Evolutionary conservation across 75 land plant species (phyloP), one percentile per base, ranked within the genome.

Genomic region (Sequoiadendron giganteum): DNA sequence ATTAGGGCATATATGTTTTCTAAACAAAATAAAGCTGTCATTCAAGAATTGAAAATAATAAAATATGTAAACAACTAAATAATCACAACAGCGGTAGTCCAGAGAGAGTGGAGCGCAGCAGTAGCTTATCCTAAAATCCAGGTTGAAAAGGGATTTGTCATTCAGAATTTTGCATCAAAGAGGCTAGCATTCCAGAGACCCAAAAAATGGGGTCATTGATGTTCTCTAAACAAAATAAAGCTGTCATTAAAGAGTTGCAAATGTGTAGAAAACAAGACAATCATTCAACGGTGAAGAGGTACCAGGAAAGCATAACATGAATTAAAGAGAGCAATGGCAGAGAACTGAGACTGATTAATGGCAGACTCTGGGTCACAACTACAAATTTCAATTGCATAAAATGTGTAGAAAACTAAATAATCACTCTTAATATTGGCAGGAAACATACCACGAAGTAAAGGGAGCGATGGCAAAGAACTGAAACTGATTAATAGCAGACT

Each of bases 71-170:
- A 58, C 70, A 65, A 65, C 70, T 65, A 25, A 25, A 65, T 21
- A 25, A 68, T 68, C 6, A 28, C 28, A 68, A 19, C 72, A 21
- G 72, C n/a, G 7, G 9, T 19, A 19, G 72, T 21, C 28, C 25
- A 21, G 72, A 21, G 72, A 68, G 9, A 68, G 25, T 21, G 28
- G 30, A 68, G n/a, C 25, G 5, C 39, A 40, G 47, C 19, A 42
- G 43, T 79, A 2, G 0, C 82, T 79, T 39, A 42, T 39, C 45
- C 19, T 52, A 52, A 68, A 68, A 68, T 19, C 82, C 19, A 79
- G 82, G 21, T 16, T 18, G 82, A 79, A 79, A 79, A 68, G 25
- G 72, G 47, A 79, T 79, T 79, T 79, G 28, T 39, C 82, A 79
- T 7, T 38, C 82, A 79, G 18, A 40, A 38, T 40, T 21, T 79